Base-by-base conservation (phyloP, 306 rosid genomes). In the Vachellia collinsii region DNA sequence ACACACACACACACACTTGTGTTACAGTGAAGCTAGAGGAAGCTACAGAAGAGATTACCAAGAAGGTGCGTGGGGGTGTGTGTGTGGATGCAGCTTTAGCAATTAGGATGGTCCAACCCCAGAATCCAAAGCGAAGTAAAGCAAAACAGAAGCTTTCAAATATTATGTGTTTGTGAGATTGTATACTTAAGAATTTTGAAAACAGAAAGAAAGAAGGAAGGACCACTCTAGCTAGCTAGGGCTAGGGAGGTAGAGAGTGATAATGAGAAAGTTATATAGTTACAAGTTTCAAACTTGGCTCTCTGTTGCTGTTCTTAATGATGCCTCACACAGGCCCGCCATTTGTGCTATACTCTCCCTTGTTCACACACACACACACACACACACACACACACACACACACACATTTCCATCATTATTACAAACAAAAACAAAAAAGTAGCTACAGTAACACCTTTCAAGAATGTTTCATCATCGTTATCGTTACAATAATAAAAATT, bases 91-190 rank as follows among this genome's bases (percentile, higher is more conserved):
- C 13, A 63, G 43, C 69, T 20, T 38, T 3, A 38, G 44, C 6
- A 3, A 37, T 66, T 16, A 41, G 72, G 72, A 41, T 67, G 72
- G 72, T 67, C 72, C 72, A 67, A 41, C 7, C 42, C 75, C 37
- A 72, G 50, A 67, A 34, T 20, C 63, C 67, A 11, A n/a, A 54
- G 25, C 61, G n/a, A 54, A 54, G 11, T 3, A 54, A n/a, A 11
- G 39, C 67, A 61, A 23, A 59, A n/a, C 16, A 23, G 34, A 56
- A 56, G 22, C 34, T 8, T 8, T 56, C 29, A 5, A 51, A 51
- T 51, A 7, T 3, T 51, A 7, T 3, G 29, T n/a, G 10, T 56
- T 56, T 12, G 56, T 14, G 56, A 4, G 6, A 50, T 50, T 14
- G 1, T 51, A 5, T 51, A 54, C 20, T 43, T 5, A 5, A 50